phyloP scores from a whole-genome alignment of 768 basidiomycete species.

The Clitopilus passeckerianus region DNA sequence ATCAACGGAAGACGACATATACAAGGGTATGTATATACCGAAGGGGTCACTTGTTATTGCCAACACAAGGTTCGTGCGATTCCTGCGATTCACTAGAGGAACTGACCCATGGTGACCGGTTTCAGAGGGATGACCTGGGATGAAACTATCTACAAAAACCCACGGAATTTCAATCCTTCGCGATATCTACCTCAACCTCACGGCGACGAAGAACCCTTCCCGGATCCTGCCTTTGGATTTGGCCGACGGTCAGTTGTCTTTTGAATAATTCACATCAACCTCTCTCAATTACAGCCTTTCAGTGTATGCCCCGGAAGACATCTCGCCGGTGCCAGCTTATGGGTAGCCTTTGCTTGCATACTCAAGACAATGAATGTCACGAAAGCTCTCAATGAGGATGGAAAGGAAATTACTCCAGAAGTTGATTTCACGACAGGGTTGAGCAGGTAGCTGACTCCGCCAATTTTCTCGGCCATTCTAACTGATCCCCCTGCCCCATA shows the following conservation, averaged over 20 bases:
- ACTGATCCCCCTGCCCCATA: background rate
- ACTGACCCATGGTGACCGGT: background rate
- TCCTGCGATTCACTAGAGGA: no score
- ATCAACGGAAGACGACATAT: conserved; percentile 12
- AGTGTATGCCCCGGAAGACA: conserved; percentile 30
- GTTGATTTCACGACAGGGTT: conserved; percentile 2
- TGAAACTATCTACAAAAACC: conserved; percentile 7
- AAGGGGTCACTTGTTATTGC: conserved; percentile 10
- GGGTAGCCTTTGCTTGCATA: conserved; percentile 13
- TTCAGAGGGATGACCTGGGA: conserved; percentile 11
- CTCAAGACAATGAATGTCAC: conserved; percentile 9
- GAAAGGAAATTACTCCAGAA: conserved; percentile 9
- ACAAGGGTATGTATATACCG: conserved; percentile 12
- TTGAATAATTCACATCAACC: background rate
- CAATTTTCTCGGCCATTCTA: background rate
- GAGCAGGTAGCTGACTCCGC: background rate
- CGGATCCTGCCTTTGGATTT: conserved; percentile 10
- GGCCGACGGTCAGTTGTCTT: conserved; percentile 8
- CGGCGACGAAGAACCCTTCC: conserved; percentile 10
- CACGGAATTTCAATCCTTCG: conserved; percentile 8
- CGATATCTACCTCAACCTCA: conserved; percentile 10
- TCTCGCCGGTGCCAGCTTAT: conserved; percentile 34
- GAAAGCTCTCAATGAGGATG: conserved; percentile 6
- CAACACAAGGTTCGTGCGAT: conserved; percentile 6
- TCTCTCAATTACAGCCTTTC: background rate